Conservation (phyloP, 2,329 filamentous ascomycete genomes). For the Shiraia sp. region DNA sequence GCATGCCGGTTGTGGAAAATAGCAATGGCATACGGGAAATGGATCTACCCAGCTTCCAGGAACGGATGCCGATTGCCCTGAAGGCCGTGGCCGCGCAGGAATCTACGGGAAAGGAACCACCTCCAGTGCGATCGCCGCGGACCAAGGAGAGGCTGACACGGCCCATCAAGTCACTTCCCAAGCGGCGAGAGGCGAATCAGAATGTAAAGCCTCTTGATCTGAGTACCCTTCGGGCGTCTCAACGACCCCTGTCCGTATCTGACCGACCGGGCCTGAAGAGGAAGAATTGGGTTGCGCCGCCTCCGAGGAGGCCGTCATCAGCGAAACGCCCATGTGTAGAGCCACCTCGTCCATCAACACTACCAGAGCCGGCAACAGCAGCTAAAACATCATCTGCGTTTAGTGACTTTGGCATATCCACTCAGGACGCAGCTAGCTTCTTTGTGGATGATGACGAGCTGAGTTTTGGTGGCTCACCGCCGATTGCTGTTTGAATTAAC, state of each 20-base stretch:
- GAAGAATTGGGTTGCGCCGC: background rate
- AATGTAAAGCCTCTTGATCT: background rate
- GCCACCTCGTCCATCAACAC: background rate
- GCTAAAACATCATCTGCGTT: slow-evolving; percentile 1
- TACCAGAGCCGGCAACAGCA: background rate
- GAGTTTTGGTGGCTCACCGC: slow-evolving; percentile 22
- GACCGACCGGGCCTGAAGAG: slow-evolving; percentile 11
- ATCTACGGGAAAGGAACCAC: no score
- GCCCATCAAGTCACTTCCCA: background rate
- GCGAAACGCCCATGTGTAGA: slow-evolving; percentile 1
- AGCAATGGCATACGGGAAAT: no score
- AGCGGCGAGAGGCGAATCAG: no score
- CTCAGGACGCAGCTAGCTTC: slow-evolving; percentile 30
- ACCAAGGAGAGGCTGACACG: background rate
- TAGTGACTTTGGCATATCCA: slow-evolving; percentile 28
- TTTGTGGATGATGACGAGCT: slow-evolving; percentile 30
- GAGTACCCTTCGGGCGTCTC: background rate
- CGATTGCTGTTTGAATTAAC: slow-evolving; percentile 22
- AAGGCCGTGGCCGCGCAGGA: no score
- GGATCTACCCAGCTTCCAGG: no score
- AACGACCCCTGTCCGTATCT: slow-evolving; percentile 5
- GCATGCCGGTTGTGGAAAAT: background rate
- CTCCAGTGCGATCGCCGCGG: no score
- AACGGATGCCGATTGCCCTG: no score
- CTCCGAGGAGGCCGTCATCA: background rate